Evolutionary conservation across 352 stramenopile genomes (phyloP).

Genomic region (Globisporangium cystogenes): DNA sequence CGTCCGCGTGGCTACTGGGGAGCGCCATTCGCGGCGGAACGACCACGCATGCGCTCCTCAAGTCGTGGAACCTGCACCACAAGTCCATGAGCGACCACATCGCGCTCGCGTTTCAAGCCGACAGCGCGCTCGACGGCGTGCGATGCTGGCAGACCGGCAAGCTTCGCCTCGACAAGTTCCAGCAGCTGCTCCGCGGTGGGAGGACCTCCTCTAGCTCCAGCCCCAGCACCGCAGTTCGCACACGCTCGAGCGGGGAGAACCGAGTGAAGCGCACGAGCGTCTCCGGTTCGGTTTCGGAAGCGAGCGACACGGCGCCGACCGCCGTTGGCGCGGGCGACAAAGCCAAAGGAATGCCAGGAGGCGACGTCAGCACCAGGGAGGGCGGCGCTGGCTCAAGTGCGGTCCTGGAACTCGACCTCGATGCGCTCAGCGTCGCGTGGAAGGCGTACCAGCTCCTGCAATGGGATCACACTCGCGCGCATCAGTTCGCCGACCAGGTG

Average conservation of each 20-base stretch:
- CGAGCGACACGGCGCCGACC: not conserved
- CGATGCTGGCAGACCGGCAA: constrained; percentile 16
- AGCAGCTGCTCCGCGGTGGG: constrained; percentile 8
- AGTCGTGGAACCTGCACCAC: constrained; percentile 20
- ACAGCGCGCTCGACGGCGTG: constrained; percentile 21
- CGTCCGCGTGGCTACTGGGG: constrained; percentile 6
- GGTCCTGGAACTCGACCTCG: constrained; percentile 10
- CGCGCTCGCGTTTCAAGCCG: constrained; percentile 22
- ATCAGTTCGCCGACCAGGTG: constrained; percentile 29
- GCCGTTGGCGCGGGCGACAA: too few relatives aligned
- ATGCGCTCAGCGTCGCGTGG: constrained; percentile 28
- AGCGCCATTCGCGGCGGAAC: not conserved
- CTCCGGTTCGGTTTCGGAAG: not conserved
- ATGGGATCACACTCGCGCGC: constrained; percentile 24
- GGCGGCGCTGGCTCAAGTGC: not conserved
- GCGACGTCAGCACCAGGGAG: not conserved
- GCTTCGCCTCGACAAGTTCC: constrained; percentile 4
- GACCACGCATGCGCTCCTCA: constrained; percentile 12
- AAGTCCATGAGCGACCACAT: constrained; percentile 25
- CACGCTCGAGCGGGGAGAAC: not conserved
- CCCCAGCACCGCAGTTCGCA: too few relatives aligned
- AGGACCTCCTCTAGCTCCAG: too few relatives aligned
- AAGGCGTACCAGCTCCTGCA: constrained; percentile 30
- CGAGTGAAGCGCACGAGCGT: not conserved
- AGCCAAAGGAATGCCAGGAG: not conserved